Base-by-base conservation (phyloP, 2,329 filamentous ascomycete genomes). In the Diaporthe vaccinii region DNA sequence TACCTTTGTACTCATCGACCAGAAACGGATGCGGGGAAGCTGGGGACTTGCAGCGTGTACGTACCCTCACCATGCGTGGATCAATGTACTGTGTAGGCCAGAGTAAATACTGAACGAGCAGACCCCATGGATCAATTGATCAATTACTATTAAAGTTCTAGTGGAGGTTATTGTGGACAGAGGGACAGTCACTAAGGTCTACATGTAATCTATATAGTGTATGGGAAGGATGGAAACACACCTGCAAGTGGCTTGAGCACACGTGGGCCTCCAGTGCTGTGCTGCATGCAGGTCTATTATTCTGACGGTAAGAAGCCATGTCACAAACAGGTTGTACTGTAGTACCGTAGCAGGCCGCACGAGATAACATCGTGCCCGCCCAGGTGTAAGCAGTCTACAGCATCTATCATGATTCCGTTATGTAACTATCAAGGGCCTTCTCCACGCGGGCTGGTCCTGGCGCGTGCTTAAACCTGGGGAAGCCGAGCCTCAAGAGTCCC, bases 401-500 rank as follows among this genome's bases (percentile, higher is more conserved):
- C 53, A 41, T 69, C 49, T 55, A 41, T 53, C 25, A 51, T 67
- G 28, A 69, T 69, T 69, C 49, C n/a, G 65, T 69, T 69, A 69
- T 69, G 65, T 69, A 69, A 69, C 65, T 41, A 69, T 69, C 65
- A 53, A 25, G 20, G 12, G 31, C 31, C 65, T 22, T 28, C 65
- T 69, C 65, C 34, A 55, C 65, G 65, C 34, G 22, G 41, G 46
- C 31, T 28, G 62, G 62, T 39, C 65, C 44, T 53, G 65, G 65
- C 31, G 34, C 46, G 20, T 53, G 65, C 65, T 72, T 72, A 62
- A 72, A 72, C 70, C 70, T 72, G 70, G 57, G 57, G 70, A 72
- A 72, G 70, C 70, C 70, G 70, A 59, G 57, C 44, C 44, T 72
- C 53, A 72, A 36, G 68, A 34, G 17, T 9, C 15, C 6, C 41